Evolutionary conservation across 441 rosid genomes (phyloP), one percentile per base, ranked within the genome.

Genomic region (Hura crepitans): DNA sequence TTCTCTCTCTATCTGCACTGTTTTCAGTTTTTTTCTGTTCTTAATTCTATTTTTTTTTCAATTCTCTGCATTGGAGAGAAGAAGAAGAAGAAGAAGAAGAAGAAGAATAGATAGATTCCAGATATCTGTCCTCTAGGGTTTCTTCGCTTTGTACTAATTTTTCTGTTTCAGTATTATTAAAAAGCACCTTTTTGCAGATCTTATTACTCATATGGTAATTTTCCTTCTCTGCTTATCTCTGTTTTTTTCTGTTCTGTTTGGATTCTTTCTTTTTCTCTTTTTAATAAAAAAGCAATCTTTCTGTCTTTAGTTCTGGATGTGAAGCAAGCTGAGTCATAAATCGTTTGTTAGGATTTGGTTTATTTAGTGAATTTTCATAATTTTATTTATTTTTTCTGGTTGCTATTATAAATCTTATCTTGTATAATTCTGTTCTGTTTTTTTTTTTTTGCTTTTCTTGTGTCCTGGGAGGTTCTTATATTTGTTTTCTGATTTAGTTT

Each of bases 321-420:
- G 12, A 17, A 6, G 17, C 27, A 33, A 10, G 10, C 35, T n/a
- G 18, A 42, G 22, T 60, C 20, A 20, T 46, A 27, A 58, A 70
- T 70, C 66, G 23, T n/a, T 69, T 47, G 4, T 1, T 69, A 28
- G 14, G 18, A 11, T 45, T 25, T 45, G 9, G 37, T 33, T 33
- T 49, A 14, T 49, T n/a, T 23, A 33, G 11, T 59, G 47, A 11
- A 35, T 35, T 59, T 31, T 65, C 68, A 42, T 51, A 25, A 11
- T 51, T 35, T 59, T 46, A 56, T 71, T 43, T 51, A 25, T 33
- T n/a, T n/a, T n/a, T 28, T 71, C 74, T 79, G 60, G 62, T 65
- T 70, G 37, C 37, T 66, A 39, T 75, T 62, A 58, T 0, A 47
- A 45, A 28, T n/a, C n/a, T n/a, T n/a, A 39, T 53, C 54, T 25